Base-by-base conservation (phyloP, 1,284 basidiomycete species). In the Trichosporon ovoides region DNA sequence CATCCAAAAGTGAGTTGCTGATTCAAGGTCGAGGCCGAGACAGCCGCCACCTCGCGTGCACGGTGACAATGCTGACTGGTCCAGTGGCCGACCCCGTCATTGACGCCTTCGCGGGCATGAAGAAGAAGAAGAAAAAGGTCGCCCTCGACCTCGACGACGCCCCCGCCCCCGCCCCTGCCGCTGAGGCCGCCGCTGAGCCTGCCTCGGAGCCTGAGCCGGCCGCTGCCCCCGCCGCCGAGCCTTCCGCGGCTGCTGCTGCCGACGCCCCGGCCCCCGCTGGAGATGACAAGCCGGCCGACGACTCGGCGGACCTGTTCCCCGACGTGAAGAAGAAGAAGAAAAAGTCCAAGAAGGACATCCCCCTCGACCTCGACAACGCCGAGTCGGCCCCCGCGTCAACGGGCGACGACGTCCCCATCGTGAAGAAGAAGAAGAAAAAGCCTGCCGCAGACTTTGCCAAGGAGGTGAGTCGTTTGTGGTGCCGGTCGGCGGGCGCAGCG, bases 391-490 rank as follows among this genome's bases (percentile, higher is more conserved):
- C 58, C 19, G 53, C 62, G 11, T 57, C 61, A 4, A 61, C 60
- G 66, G 38, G 65, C 77, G 48, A 77, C 76, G 78, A 79, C 59
- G 59, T 80, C 28, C 79, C 80, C 61, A 78, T 79, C 65, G 80
- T 80, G 70, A 81, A 80, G 77, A 81, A 81, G 73, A 80, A 80
- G 66, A 70, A 72, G 58, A 80, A 79, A 65, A 79, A 78, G 71
- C 69, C 71, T 14, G 78, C 80, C 7, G 77, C 80, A 49, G 81
- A 81, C 62, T 76, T 82, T 69, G 92, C 94, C 81, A 93, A 91
- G 77, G 91, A 94, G 78, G 67, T 68, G 54, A 46, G 68, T 65
- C 16, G 20, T 22, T 36, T 22, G n/a, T 37, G 53, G 19, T n/a
- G 52, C 5, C 5, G 28, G 28, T 9, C n/a, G n/a, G 14, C 22